Evolutionary conservation across 805 yeast species (phyloP), one percentile per base, ranked within the genome.

Genomic region (Cephaloascus albidus): DNA sequence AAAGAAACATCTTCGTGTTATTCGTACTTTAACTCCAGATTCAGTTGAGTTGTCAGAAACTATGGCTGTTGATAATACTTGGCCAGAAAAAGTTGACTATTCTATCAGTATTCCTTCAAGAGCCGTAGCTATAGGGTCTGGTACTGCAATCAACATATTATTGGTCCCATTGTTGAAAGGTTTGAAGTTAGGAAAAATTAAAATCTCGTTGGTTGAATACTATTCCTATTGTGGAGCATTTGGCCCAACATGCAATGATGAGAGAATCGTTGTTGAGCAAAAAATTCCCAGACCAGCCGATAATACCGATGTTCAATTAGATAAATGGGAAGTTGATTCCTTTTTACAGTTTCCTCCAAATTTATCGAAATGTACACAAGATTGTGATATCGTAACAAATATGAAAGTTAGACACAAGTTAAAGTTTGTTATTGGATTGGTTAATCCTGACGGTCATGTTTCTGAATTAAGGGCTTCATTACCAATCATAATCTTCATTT

Each of bases 61-160:
- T 0, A 85, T 89, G 49, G 85, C 95, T 0, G 94, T 90, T 26
- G 96, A 88, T 53, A 90, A 90, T 55, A 81, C 89, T 1, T 90
- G 97, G 97, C 97, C 97, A 2, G 67, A 78, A 36, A 93, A 93
- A 55, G 86, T 90, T 26, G 97, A 90, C 52, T 90, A 90, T 57
- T 74, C 87, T 3, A 77, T 93, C 43, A 82, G 85, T 39, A 79
- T 85, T 4, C 97, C 97, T 0, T 70, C 86, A 19, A 81, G 85
- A 51, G 95, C 97, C 0, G 74, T 87, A 18, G 94, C 97, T 0
- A 80, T 93, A 34, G 98, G 98, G 2, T 79, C 95, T 0, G 63
- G 76, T 0, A 67, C 83, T 4, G 84, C 86, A 2, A 70, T 90
- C 4, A 74, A 78, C 47, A 68, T 90, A 48, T 66, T 76, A 45